These are phyloP conservation scores for Colletotrichum ledebouriae DNA, from an alignment of 2,329 filamentous ascomycete genomes.

Conservation along the genomic window DNA sequence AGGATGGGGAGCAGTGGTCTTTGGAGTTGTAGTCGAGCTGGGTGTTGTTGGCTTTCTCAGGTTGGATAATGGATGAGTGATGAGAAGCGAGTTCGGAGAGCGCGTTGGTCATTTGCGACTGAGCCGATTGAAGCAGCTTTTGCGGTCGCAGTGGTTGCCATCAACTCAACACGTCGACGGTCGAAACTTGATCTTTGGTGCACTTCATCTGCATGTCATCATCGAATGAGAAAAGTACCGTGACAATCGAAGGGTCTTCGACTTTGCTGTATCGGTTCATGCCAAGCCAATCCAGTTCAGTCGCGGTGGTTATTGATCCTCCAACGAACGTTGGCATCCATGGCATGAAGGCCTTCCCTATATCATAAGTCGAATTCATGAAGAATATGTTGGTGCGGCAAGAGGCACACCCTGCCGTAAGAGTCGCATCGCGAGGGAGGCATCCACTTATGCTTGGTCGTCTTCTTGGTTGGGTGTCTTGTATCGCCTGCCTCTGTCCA, in stretches of 20 bases:
- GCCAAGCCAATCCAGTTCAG: too few species aligned
- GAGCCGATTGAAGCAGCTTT: too few species aligned
- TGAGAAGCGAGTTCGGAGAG: neutral
- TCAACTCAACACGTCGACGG: too few species aligned
- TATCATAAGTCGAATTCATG: neutral
- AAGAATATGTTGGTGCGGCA: too few species aligned
- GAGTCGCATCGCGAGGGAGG: neutral
- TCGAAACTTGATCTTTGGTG: neutral
- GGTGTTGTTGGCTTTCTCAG: too few species aligned
- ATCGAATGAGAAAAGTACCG: neutral
- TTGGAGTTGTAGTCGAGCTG: slow-evolving; percentile 13
- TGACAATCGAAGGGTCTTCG: neutral
- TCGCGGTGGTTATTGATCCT: neutral
- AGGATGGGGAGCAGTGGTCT: slow-evolving; percentile 1
- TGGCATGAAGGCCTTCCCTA: neutral
- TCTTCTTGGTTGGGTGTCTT: neutral
- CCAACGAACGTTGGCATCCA: neutral
- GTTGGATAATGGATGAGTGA: too few species aligned
- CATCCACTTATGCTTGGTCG: neutral
- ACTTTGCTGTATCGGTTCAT: neutral
- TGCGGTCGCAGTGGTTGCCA: too few species aligned
- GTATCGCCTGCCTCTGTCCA: neutral
- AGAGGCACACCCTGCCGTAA: too few species aligned
- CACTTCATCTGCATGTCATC: neutral
- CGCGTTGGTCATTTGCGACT: too few species aligned